Percentiles rank a stretch among this genome's conserved stretches.
Conservation (phyloP, 257 asterid genomes). For the Salvia splendens region DNA sequence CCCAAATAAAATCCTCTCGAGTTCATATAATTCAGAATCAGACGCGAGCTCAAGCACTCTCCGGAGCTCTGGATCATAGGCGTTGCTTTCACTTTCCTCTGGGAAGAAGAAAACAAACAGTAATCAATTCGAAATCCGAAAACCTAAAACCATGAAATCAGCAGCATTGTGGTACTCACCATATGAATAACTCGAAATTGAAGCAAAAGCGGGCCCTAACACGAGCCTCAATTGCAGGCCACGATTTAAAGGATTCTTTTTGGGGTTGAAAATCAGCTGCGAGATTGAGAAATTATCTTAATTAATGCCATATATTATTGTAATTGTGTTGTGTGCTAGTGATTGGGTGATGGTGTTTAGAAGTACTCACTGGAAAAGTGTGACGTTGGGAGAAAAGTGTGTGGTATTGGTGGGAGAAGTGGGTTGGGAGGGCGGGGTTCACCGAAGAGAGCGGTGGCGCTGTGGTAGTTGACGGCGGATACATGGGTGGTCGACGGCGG, state of each 20-base stretch:
- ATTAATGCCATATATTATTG: constrained; percentile 1
- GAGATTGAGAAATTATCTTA: constrained; percentile 8
- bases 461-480: constrained; percentile 40
- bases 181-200: constrained; percentile 43
- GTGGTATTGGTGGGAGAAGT: constrained; percentile 32
- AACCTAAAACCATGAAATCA: neutral
- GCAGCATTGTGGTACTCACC: constrained; percentile 41
- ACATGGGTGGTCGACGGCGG: constrained; percentile 42
- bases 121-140: neutral
- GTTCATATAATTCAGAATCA: constrained; percentile 78
- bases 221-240: constrained; percentile 38
- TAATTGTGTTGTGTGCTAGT: neutral
- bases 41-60: constrained; percentile 83
- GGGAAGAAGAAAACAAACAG: constrained; percentile 17
- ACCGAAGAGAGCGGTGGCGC: constrained; percentile 40
- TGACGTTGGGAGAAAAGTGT: constrained; percentile 26
- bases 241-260: constrained; percentile 13
- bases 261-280: constrained; percentile 33
- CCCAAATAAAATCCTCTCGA: constrained; percentile 81
- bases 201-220: constrained; percentile 44
- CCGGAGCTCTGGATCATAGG: constrained; percentile 73
- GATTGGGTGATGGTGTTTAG: constrained; percentile 2
- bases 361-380: constrained; percentile 37
- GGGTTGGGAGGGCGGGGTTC: constrained; percentile 29
- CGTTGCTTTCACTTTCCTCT: constrained; percentile 45